Evolutionary conservation across 129 eudicot genomes (phyloP), one percentile per base, ranked within the genome.

Genomic region (Gnaphalium uliginosum): DNA sequence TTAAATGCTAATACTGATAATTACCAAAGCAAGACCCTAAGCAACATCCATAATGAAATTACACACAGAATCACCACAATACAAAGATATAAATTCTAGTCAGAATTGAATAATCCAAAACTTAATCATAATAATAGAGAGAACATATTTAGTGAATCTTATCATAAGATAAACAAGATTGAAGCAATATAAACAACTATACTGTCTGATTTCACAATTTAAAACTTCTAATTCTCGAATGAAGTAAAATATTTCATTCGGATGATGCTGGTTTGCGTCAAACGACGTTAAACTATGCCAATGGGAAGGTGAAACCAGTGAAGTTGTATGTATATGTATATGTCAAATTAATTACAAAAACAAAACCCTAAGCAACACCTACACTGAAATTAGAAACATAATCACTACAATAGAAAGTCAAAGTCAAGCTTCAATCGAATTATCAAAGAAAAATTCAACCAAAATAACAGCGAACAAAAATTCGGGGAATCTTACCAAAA

Each of bases 361-460:
- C 33, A 62, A 7, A 71, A 29, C 56, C 76, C 73, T 70, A 79
- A 4, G 32, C 72, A 78, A 32, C 46, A 72, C 32, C 48, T 62
- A 18, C 24, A 35, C 13, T 3, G 35, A 69, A 69, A 59, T 58
- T 79, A 2, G 46, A 39, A 39, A 39, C 46, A 39, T 0, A 69
- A 26, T 41, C 57, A 8, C 73, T 24, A 37, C 48, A 33, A 72
- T 17, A 59, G n/a, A 59, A 68, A 33, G 59, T 18, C 7, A 62
- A 76, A 69, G 70, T 59, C 81, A 78, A 59, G 59, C 58, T 77
- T 25, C 33, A 14, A 29, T 58, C 50, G 14, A 61, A 22, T 53
- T 19, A 79, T 64, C 25, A 60, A 51, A 72, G 73, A 19, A 33
- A 72, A 73, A 29, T 48, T 43, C 56, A 79, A 73, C 74, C 63